These are phyloP conservation scores for Fusarium austroafricanum DNA, from an alignment of 2,329 filamentous ascomycete genomes.

Conservation along the genomic window DNA sequence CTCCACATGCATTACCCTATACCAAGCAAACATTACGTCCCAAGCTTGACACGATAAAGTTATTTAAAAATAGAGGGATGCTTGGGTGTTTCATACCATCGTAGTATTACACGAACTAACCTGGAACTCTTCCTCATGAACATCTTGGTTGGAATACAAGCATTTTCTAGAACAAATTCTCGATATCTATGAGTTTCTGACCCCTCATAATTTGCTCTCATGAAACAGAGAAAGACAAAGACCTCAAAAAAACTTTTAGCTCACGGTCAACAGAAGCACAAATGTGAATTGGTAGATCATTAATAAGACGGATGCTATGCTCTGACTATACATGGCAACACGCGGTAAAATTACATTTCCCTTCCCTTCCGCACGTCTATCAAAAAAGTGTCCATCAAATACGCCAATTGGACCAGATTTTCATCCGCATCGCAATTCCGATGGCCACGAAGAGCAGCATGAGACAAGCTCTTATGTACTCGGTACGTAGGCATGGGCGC, in stretches of 20 bases:
- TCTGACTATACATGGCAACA: slow-evolving; percentile 53
- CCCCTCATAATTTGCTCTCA: not conserved
- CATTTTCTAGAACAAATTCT: not conserved
- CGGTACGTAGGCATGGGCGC: slow-evolving; percentile 18
- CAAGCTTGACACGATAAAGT: not conserved
- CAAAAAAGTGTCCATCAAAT: slow-evolving; percentile 47
- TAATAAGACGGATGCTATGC: slow-evolving; percentile 47
- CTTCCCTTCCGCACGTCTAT: slow-evolving; percentile 53
- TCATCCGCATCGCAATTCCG: slow-evolving; percentile 29
- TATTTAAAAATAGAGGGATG: no score
- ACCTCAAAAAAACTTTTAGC: not conserved
- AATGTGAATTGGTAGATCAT: slow-evolving; percentile 47
- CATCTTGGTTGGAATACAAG: not conserved
- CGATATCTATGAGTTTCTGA: no score
- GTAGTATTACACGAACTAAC: not conserved
- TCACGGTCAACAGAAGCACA: slow-evolving; percentile 7
- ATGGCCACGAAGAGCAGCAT: slow-evolving; percentile 31
- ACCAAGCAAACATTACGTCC: not conserved
- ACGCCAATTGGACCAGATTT: slow-evolving; percentile 40
- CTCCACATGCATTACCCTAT: slow-evolving; percentile 28
- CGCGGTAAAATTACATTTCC: slow-evolving; percentile 57
- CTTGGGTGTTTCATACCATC: no score
- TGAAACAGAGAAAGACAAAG: no score
- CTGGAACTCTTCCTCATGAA: no score
- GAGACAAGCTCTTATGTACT: slow-evolving; percentile 29